Conservation (phyloP, 2,329 filamentous ascomycete genomes). For the Lasiodiplodia sp. region DNA sequence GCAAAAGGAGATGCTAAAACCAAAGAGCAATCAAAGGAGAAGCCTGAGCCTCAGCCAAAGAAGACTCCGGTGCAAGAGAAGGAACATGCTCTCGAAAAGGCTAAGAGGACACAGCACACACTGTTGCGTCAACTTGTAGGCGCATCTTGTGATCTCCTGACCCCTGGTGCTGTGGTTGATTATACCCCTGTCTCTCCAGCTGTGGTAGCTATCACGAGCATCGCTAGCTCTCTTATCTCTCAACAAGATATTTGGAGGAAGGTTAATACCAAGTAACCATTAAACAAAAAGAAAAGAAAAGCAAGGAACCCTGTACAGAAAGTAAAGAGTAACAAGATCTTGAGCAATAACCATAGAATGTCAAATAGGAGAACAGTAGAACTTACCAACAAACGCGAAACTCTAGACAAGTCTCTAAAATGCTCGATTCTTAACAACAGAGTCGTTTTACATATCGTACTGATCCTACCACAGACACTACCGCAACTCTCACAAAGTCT, state of each 20-base stretch:
- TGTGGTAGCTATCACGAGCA: conserved; percentile 21
- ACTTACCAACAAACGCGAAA: neutral
- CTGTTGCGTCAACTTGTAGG: conserved; percentile 18
- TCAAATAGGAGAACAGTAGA: neutral
- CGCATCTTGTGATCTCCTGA: conserved; percentile 22
- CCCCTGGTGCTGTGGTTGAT: conserved; percentile 20
- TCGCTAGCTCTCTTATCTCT: conserved; percentile 24
- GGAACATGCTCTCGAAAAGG: neutral
- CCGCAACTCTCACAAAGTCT: neutral
- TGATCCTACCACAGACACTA: neutral
- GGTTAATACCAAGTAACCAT: conserved; percentile 9
- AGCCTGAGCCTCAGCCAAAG: neutral
- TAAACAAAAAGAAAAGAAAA: neutral
- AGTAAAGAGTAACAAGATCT: neutral
- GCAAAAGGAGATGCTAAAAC: neutral
- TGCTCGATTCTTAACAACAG: neutral
- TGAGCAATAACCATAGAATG: neutral
- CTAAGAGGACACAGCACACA: neutral
- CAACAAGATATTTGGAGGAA: conserved; percentile 24
- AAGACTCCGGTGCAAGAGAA: neutral
- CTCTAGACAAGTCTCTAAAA: neutral
- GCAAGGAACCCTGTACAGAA: neutral
- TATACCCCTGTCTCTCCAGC: conserved; percentile 10
- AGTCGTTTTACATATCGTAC: neutral
- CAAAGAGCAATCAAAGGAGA: neutral